A percentile compares a stretch with the other conserved stretches of the same genome.
phyloP scores from a whole-genome alignment of 208 protist genomes.

The Naegleria lovaniensis region DNA sequence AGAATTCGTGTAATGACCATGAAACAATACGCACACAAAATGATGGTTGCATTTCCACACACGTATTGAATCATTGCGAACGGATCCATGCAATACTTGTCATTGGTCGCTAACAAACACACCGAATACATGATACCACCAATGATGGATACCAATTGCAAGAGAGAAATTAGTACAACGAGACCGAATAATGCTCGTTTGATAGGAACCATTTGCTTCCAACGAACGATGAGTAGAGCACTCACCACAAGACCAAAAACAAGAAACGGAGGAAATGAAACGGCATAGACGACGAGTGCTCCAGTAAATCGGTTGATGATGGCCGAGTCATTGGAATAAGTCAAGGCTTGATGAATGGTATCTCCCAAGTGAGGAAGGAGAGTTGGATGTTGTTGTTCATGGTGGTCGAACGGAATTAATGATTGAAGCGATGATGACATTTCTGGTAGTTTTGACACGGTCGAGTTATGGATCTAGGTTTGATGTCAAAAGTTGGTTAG shows the following conservation, averaged over 20 bases:
- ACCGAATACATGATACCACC: not conserved
- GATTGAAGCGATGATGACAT: too few species aligned
- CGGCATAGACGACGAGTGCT: not conserved
- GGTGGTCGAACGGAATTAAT: too few species aligned
- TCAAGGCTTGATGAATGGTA: not conserved
- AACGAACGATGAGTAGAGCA: not conserved
- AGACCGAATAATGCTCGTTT: not conserved
- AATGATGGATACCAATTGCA: not conserved
- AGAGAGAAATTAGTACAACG: not conserved
- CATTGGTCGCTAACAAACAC: not conserved
- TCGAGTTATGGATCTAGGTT: too few species aligned
- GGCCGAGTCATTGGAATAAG: not conserved
- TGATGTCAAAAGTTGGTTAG: too few species aligned
- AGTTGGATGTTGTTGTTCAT: too few species aligned
- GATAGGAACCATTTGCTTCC: not conserved
- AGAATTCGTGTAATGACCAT: not conserved
- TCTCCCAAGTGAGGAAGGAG: not conserved
- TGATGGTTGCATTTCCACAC: not conserved
- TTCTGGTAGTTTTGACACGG: too few species aligned
- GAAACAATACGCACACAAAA: not conserved
- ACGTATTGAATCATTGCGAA: not conserved
- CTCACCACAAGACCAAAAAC: not conserved
- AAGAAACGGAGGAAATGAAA: not conserved
- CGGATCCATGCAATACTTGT: not conserved
- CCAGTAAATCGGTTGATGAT: not conserved